Evolutionary conservation across 768 basidiomycete species (phyloP), one percentile per base, ranked within the genome.

Genomic region (Naganishia onofrii): DNA sequence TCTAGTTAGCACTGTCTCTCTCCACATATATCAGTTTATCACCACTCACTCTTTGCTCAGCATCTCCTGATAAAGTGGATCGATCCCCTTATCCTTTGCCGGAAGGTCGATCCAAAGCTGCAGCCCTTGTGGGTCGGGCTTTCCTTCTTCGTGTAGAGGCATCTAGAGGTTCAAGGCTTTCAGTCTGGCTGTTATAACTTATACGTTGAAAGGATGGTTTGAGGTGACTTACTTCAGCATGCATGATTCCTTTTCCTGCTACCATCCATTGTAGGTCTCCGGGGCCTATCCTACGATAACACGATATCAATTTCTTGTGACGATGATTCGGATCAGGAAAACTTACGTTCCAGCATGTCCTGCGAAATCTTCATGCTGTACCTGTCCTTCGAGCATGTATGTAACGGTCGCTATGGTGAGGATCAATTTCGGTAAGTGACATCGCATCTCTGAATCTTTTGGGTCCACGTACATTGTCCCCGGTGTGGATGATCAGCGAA

Each of bases 261-360:
- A 79, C 79, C 93, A 95, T 95, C 92, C 93, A 96, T 77, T 97
- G 94, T 1, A 96, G 88, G 58, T 93, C 95, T 3, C 94, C 94
- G 10, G 88, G 71, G 23, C 77, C 77, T 26, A 83, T 78, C 10
- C 76, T 79, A n/a, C 6, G 56, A 64, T 66, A 42, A 26, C 13
- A 4, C 68, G 64, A n/a, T 60, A 42, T 9, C 64, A 57, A 38
- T 64, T 46, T 6, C 4, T 8, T 46, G 90, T 91, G 70, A 87
- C 86, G 79, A 93, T 90, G 6, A 28, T 29, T 17, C 19, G 23
- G 12, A 32, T 29, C 34, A 66, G 13, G 9, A 23, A 52, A 26
- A 68, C 74, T 74, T 67, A 80, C 69, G 72, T 69, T 52, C 81
- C 81, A 7, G 58, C 26, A 60, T 81, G 77, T 19, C 81, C 94